Percentiles rank a stretch among this genome's conserved stretches.
Conservation (phyloP, 345 rosid genomes). For the thale cress (Arabidopsis thaliana) region TAIR10.1 NC_003075.7:10260501-10261000, state of each 20-base stretch:
- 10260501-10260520: slow-evolving; percentile 54
- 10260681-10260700: slow-evolving; percentile 62
- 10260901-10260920: slow-evolving; percentile 69
- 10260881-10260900: slow-evolving; percentile 73
- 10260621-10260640: slow-evolving; percentile 23
- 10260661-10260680: slow-evolving; percentile 70
- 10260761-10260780: slow-evolving; percentile 71
- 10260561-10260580: slow-evolving; percentile 58
- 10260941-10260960: slow-evolving; percentile 82
- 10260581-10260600: slow-evolving; percentile 1
- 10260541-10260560: slow-evolving; percentile 57
- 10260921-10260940: slow-evolving; percentile 76
- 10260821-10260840: slow-evolving; percentile 53
- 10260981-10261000: slow-evolving; percentile 45
- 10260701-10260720: slow-evolving; percentile 62
- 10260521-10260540: slow-evolving; percentile 55
- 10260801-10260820: slow-evolving; percentile 57
- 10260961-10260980: slow-evolving; percentile 49
- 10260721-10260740: slow-evolving; percentile 65
- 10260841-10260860: slow-evolving; percentile 2
- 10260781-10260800: slow-evolving; percentile 85
- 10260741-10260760: slow-evolving; percentile 72
- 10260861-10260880: slow-evolving; percentile 46
- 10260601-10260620: slow-evolving; percentile 14
- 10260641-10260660: slow-evolving; percentile 55